Evolutionary conservation across 441 rosid genomes (phyloP), one percentile per base, ranked within the genome.

Genomic region (Jatropha multifida): DNA sequence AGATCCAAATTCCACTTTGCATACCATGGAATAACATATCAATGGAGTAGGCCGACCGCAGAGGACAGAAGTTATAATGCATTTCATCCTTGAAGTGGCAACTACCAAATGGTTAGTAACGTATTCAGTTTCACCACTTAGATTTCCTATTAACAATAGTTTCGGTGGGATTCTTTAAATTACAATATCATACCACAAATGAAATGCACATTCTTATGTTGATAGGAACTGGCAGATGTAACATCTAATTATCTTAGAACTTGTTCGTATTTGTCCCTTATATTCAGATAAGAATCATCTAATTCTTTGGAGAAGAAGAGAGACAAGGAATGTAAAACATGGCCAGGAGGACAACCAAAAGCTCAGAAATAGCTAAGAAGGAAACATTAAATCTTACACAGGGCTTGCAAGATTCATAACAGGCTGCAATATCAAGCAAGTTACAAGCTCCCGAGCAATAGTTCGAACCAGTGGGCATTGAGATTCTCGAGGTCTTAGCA

Each of bases 351-450:
- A 20, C 4, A 18, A 42, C 10, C 14, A 54, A 42, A 42, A 44
- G 32, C 18, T 67, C 41, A 7, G 58, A 72, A 75, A 51, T 23
- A 38, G 20, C 56, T 63, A 60, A 69, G 60, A 75, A 61, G 49
- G 38, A 60, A 68, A 72, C 23, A 65, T 61, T 5, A 73, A 58
- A 73, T 84, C 97, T 86, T 88, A 96, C 99, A 52, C 87, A 23
- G 99, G 97, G 86, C 88, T 88, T 55, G 94, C 98, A 56, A 96
- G 88, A 84, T 84, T 82, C 93, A 94, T 65, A 71, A 96, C 81
- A 77, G 98, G 99, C 83, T 92, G 98, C 84, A 94, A 38, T 72
- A 96, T 93, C 86, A 94, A 84, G 89, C 98, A 94, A 82, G 99
- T 94, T 65, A 96, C 90, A 38, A 96, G 87, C 85, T 96, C 99